Percentiles rank a stretch among this genome's conserved stretches.
These are phyloP conservation scores for Ogataea salicorniae DNA, from an alignment of 805 yeast genomes.

Conservation along the genomic window DNA sequence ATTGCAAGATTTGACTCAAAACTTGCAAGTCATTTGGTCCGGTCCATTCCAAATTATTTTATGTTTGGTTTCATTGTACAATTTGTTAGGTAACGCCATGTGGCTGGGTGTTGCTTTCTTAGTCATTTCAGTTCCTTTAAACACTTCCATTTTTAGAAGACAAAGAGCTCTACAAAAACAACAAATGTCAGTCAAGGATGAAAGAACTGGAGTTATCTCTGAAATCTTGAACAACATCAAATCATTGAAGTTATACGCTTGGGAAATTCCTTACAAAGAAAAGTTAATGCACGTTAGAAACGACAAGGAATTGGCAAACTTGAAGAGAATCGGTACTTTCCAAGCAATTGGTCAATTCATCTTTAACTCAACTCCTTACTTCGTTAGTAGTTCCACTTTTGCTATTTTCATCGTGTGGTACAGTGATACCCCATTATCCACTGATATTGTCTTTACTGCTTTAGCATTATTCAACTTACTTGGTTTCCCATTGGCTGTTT, in stretches of 20 bases:
- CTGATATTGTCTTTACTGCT: constrained; percentile 92
- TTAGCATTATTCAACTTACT: constrained; percentile 81
- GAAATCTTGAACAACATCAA: constrained; percentile 90
- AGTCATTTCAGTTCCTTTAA: constrained; percentile 73
- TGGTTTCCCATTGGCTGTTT: constrained; percentile 84
- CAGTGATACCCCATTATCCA: constrained; percentile 60
- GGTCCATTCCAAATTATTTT: constrained; percentile 85
- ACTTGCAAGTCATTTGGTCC: constrained; percentile 80
- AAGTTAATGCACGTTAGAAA: constrained; percentile 80
- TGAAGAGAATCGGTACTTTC: constrained; percentile 67
- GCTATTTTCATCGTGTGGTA: constrained; percentile 59
- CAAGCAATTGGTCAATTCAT: constrained; percentile 68
- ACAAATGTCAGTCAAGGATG: constrained; percentile 89
- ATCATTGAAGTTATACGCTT: constrained; percentile 87
- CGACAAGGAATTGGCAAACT: constrained; percentile 73
- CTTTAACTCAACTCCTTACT: constrained; percentile 82
- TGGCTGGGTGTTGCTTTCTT: constrained; percentile 90
- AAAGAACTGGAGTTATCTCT: constrained; percentile 81
- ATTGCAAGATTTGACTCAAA: constrained; percentile 75
- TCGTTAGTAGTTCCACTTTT: constrained; percentile 87
- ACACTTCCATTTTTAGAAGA: constrained; percentile 59
- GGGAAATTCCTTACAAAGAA: constrained; percentile 84
- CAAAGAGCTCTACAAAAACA: constrained; percentile 71
- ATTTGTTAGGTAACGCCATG: constrained; percentile 81
- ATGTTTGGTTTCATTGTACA: constrained; percentile 69